Evolutionary conservation across 768 basidiomycete genomes (phyloP).

Genomic region (Hortiboletus flavorubellus): DNA sequence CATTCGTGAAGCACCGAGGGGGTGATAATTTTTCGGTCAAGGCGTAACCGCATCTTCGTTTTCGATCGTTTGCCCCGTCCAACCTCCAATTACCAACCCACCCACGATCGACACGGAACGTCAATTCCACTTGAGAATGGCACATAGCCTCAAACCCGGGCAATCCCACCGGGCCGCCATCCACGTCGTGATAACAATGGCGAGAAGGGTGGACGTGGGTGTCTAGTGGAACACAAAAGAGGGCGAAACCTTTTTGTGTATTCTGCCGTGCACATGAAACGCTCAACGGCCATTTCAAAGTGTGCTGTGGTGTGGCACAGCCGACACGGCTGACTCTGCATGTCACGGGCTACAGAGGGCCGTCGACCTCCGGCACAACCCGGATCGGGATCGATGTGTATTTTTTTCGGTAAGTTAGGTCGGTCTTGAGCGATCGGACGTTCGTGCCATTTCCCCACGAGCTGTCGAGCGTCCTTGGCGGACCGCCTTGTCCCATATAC

Average conservation of each 20-base stretch:
- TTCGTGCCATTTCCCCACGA: background rate
- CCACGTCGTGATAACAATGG: background rate
- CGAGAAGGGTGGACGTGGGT: background rate
- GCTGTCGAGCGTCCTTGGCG: background rate
- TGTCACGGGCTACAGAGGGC: background rate
- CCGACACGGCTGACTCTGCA: too few species aligned
- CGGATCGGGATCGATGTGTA: background rate
- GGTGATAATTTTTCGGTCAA: background rate
- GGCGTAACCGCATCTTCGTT: background rate
- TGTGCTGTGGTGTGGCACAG: background rate
- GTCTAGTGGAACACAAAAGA: background rate
- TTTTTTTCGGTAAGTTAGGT: background rate
- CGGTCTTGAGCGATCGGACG: background rate
- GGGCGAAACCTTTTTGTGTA: background rate
- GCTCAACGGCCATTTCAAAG: background rate
- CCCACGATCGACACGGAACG: background rate
- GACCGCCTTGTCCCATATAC: background rate
- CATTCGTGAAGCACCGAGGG: background rate
- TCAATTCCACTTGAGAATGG: background rate
- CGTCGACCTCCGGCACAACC: background rate
- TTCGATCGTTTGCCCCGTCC: background rate
- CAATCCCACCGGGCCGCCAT: too few species aligned
- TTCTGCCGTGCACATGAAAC: background rate
- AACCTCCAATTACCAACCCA: background rate
- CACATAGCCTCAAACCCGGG: too few species aligned